Evolutionary conservation across 192 early-diverging fungal genomes (phyloP).

Genomic region (Mortierella alpina): DNA sequence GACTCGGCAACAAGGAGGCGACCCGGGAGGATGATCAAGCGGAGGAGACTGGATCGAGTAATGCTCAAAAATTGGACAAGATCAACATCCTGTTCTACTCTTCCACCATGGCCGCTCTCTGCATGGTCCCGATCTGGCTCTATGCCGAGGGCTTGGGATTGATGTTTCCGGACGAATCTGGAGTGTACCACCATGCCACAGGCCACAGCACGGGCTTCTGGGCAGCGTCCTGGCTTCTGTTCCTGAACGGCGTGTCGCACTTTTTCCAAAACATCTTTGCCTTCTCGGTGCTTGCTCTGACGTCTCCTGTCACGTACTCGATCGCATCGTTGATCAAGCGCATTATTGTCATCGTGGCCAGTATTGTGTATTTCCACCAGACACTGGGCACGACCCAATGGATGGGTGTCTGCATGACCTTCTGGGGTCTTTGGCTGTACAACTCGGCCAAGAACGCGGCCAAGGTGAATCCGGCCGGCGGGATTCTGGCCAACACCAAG

Average conservation of each 20-base stretch:
- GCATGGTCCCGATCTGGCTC: conserved; percentile 87
- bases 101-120: conserved; percentile 72
- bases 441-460: conserved; percentile 76
- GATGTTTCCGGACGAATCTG: conserved; percentile 36
- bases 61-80: conserved; percentile 84
- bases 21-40: conserved; percentile 27
- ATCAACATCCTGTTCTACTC: conserved; percentile 89
- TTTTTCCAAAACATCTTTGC: conserved; percentile 87
- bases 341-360: conserved; percentile 89
- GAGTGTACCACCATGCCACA: conserved; percentile 20
- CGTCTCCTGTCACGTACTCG: conserved; percentile 88
- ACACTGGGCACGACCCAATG: conserved; percentile 73
- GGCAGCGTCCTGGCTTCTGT: conserved; percentile 63
- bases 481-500: conserved; percentile 32
- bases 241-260: conserved; percentile 84
- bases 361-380: conserved; percentile 87
- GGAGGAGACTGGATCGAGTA: conserved; percentile 35
- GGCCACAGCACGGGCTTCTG: conserved; percentile 37
- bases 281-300: conserved; percentile 79
- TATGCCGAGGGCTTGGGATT: conserved; percentile 74
- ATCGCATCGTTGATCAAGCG: conserved; percentile 89
- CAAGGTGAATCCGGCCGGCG: conserved; percentile 32
- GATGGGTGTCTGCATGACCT: conserved; percentile 81
- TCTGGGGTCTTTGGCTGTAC: conserved; percentile 87
- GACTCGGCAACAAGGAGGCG: conserved; percentile 40